Evolutionary conservation across 345 rosid species (phyloP).

Genomic region (Limnanthes douglasii): DNA sequence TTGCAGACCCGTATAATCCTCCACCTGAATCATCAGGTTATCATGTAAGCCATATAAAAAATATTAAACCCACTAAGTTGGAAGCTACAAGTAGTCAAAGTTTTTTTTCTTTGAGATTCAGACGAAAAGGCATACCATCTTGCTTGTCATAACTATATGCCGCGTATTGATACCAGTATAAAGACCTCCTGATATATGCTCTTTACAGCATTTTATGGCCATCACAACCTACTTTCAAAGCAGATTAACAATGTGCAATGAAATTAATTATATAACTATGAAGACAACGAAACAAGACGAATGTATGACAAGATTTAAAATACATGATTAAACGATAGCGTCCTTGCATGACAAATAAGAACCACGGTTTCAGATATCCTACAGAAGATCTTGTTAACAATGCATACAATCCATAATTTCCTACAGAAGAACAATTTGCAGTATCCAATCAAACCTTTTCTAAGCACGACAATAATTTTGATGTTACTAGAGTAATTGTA

Average conservation of each 20-base stretch:
- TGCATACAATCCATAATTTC: background rate
- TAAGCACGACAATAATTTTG: too few species aligned
- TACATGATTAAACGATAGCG: background rate
- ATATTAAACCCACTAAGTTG: background rate
- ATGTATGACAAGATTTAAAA: background rate
- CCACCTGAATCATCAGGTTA: constrained; percentile 33
- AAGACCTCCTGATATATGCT: constrained; percentile 59
- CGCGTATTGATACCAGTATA: constrained; percentile 61
- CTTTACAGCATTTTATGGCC: constrained; percentile 86
- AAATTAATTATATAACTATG: background rate
- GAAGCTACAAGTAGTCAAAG: background rate
- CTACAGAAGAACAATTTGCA: background rate
- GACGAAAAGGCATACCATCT: constrained; percentile 41
- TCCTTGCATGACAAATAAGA: background rate
- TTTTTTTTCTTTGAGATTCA: background rate
- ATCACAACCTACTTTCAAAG: constrained; percentile 49
- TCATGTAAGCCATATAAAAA: constrained; percentile 1
- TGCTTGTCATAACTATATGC: constrained; percentile 84
- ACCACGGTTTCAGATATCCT: background rate
- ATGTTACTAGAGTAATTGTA: too few species aligned
- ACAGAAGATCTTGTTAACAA: background rate
- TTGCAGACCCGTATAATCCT: constrained; percentile 79
- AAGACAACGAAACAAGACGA: background rate
- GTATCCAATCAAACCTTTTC: background rate
- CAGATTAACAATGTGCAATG: background rate